Conservation (phyloP, 495 filamentous ascomycete species). For the Aspergillus bridgeri region DNA sequence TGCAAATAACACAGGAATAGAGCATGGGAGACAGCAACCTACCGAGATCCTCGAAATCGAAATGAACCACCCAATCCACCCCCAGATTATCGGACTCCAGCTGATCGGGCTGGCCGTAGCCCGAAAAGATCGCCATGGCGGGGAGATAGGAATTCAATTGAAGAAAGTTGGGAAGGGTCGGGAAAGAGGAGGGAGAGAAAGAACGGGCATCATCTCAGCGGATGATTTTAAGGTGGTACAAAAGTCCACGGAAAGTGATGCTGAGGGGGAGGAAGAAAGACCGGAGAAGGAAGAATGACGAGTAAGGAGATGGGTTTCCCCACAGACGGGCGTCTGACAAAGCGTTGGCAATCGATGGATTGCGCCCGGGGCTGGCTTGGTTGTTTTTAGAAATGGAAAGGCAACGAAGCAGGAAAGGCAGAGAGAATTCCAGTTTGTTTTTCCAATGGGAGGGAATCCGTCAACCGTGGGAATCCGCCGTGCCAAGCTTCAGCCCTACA, state of each 20-base stretch:
- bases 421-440: no score
- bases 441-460: no score
- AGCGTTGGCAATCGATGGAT: neutral
- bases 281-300: neutral
- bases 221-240: neutral
- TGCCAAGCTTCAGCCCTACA: slow-evolving; percentile 24
- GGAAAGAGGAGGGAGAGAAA: neutral
- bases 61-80: slow-evolving; percentile 44
- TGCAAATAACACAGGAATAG: neutral
- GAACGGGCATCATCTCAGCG: neutral
- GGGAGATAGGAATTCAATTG: slow-evolving; percentile 2
- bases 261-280: neutral
- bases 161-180: neutral
- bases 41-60: slow-evolving; percentile 38
- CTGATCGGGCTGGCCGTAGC: slow-evolving; percentile 13
- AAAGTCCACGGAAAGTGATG: neutral
- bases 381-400: neutral
- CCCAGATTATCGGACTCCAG: slow-evolving; percentile 38
- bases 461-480: slow-evolving; percentile 3
- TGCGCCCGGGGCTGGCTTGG: neutral
- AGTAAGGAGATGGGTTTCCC: neutral
- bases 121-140: slow-evolving; percentile 16
- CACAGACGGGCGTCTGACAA: neutral
- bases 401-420: no score
- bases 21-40: slow-evolving; percentile 15